Percentiles rank a stretch among this genome's conserved stretches.
Conservation (phyloP, 139 green algal genomes). For the Raphidocelis subcapitata region DNA sequence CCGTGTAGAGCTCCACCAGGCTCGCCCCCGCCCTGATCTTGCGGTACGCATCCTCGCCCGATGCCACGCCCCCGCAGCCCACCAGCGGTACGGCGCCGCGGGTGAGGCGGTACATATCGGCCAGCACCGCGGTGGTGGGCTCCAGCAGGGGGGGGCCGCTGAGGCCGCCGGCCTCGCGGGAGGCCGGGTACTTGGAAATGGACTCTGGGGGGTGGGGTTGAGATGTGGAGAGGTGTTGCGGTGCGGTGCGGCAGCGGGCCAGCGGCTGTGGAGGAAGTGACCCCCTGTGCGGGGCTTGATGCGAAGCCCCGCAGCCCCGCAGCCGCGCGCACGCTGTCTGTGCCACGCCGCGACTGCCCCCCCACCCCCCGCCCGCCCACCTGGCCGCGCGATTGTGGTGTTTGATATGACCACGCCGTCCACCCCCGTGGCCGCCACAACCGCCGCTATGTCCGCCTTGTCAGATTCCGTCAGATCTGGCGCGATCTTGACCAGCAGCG, state of each 20-base stretch:
- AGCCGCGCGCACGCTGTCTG: too few species aligned
- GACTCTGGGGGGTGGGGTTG: too few species aligned
- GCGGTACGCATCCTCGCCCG: slow-evolving; percentile 80
- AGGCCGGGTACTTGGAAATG: slow-evolving; percentile 51
- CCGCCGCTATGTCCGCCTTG: slow-evolving; percentile 84
- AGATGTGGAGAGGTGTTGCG: too few species aligned
- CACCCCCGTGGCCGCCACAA: slow-evolving; percentile 62
- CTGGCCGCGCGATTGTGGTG: slow-evolving; percentile 90
- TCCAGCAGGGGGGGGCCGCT: slow-evolving; percentile 84
- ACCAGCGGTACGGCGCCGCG: slow-evolving; percentile 87
- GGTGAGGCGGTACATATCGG: slow-evolving; percentile 91
- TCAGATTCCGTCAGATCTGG: slow-evolving; percentile 86
- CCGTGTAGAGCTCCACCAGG: slow-evolving; percentile 96
- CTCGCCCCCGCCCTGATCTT: slow-evolving; percentile 95
- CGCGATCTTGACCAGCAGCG: slow-evolving; percentile 95
- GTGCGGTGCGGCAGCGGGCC: too few species aligned
- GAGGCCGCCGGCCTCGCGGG: slow-evolving; percentile 80
- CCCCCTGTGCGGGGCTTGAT: too few species aligned
- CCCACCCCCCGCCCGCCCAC: slow-evolving; percentile 19
- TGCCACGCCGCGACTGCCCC: too few species aligned
- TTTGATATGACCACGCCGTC: slow-evolving; percentile 93
- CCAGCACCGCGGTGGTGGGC: slow-evolving; percentile 72
- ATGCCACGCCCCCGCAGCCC: slow-evolving; percentile 84
- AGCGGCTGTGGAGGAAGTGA: too few species aligned
- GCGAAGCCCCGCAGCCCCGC: too few species aligned